phyloP scores from a whole-genome alignment of 441 rosid species.

The Capsella rubella region DNA sequence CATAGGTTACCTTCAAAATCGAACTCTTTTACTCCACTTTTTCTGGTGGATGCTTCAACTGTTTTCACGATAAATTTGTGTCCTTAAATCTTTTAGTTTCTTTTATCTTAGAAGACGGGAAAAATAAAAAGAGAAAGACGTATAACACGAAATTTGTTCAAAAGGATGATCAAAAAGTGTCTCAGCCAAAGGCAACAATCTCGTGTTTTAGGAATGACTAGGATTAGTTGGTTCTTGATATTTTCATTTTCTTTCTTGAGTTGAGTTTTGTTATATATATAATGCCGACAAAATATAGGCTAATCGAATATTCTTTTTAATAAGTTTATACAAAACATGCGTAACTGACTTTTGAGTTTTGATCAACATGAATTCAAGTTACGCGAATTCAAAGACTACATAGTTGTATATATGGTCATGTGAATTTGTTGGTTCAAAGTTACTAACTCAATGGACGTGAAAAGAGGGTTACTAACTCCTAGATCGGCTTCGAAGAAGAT shows the following conservation, averaged over 20 bases:
- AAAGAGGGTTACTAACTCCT: not conserved
- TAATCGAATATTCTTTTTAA: too few relatives aligned
- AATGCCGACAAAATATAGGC: too few relatives aligned
- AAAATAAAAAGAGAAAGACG: not conserved
- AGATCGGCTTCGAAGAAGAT: slow-evolving; percentile 10
- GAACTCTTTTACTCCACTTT: slow-evolving; percentile 17
- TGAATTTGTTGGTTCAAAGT: not conserved
- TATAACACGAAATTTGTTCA: slow-evolving; percentile 8
- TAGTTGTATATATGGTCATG: too few relatives aligned
- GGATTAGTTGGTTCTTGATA: slow-evolving; percentile 22
- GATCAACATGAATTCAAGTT: too few relatives aligned
- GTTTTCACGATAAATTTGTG: slow-evolving; percentile 41
- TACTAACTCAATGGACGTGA: not conserved
- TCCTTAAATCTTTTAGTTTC: not conserved
- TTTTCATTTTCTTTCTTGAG: not conserved
- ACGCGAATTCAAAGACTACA: too few relatives aligned
- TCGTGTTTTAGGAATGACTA: slow-evolving; percentile 38
- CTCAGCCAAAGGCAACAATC: slow-evolving; percentile 6
- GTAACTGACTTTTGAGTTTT: too few relatives aligned
- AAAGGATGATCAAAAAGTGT: not conserved
- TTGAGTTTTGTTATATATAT: too few relatives aligned
- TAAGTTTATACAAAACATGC: too few relatives aligned
- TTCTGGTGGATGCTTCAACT: slow-evolving; percentile 36
- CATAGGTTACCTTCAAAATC: slow-evolving; percentile 1
- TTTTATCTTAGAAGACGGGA: not conserved